A percentile compares a stretch with the other conserved stretches of the same genome.
These are phyloP conservation scores for Cystofilobasidium ferigula DNA, from an alignment of 768 basidiomycete genomes.

Conservation along the genomic window DNA sequence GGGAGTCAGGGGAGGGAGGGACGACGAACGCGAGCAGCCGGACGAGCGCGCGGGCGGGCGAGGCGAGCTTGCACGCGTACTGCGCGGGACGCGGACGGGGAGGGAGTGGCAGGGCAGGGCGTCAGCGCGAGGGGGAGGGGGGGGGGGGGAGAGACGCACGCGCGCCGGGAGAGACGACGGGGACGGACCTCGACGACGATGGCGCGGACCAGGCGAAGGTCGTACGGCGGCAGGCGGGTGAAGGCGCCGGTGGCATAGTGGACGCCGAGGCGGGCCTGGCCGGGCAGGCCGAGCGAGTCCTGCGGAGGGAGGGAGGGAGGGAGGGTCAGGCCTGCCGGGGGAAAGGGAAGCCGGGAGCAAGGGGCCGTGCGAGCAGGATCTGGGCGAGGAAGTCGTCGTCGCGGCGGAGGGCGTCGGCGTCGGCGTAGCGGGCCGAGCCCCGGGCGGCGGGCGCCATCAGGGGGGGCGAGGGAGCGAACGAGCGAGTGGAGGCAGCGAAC, in stretches of 20 bases:
- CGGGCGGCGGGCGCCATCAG: no score
- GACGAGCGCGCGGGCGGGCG: neutral
- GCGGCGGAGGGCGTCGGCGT: neutral
- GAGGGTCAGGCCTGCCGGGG: neutral
- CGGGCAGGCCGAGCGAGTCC: neutral
- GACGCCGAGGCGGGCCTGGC: neutral
- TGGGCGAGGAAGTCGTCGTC: slow-evolving; percentile 7
- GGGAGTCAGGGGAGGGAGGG: neutral
- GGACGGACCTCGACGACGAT: slow-evolving; percentile 1
- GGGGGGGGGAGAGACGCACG: neutral
- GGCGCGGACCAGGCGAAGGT: neutral
- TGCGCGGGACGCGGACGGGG: neutral
- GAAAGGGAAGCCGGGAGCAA: neutral
- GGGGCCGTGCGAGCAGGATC: neutral
- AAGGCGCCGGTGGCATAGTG: neutral
- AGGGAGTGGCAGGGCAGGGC: no score
- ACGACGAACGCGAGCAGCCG: neutral
- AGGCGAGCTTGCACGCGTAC: neutral
- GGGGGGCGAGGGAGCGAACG: no score
- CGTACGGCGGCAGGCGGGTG: neutral
- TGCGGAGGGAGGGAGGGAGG: neutral
- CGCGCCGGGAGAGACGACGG: no score
- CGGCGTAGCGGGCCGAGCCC: neutral
- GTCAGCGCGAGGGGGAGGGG: neutral
- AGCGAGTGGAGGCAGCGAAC: no score